These are phyloP conservation scores for Aspergillus asperescens DNA, from an alignment of 495 filamentous ascomycete species.

Conservation along the genomic window DNA sequence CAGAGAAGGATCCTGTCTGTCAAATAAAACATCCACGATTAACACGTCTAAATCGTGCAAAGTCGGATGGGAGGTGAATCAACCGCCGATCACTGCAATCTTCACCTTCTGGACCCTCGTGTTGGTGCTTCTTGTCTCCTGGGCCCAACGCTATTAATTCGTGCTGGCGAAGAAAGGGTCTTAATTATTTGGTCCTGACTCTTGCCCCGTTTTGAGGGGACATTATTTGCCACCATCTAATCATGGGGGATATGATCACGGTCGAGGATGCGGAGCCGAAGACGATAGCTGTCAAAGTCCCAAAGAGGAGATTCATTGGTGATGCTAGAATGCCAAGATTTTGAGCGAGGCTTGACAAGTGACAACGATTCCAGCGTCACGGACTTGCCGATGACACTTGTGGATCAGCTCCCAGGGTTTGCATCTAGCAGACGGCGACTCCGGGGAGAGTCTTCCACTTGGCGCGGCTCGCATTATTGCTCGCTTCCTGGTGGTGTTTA, in stretches of 20 bases:
- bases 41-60: background rate
- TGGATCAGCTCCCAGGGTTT: slow-evolving; percentile 15
- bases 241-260: slow-evolving; percentile 9
- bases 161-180: background rate
- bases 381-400: slow-evolving; percentile 28
- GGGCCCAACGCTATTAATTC: background rate
- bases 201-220: background rate
- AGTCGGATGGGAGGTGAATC: slow-evolving; percentile 1
- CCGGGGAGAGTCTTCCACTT: slow-evolving; percentile 9
- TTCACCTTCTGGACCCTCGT: background rate
- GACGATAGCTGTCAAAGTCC: slow-evolving; percentile 4
- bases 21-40: background rate
- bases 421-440: slow-evolving; percentile 17
- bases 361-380: slow-evolving; percentile 13
- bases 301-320: slow-evolving; percentile 8
- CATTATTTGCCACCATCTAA: slow-evolving; percentile 24
- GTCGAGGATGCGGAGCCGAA: slow-evolving; percentile 13
- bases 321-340: slow-evolving; percentile 17
- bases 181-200: no score
- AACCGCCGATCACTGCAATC: slow-evolving; percentile 4
- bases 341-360: slow-evolving; percentile 11
- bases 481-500: background rate
- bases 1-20: slow-evolving; percentile 11
- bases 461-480: no score
- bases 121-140: background rate